Evolutionary conservation across 192 early-diverging fungal species (phyloP), one percentile per base, ranked within the genome.

Genomic region (Linnemannia schmuckeri): DNA sequence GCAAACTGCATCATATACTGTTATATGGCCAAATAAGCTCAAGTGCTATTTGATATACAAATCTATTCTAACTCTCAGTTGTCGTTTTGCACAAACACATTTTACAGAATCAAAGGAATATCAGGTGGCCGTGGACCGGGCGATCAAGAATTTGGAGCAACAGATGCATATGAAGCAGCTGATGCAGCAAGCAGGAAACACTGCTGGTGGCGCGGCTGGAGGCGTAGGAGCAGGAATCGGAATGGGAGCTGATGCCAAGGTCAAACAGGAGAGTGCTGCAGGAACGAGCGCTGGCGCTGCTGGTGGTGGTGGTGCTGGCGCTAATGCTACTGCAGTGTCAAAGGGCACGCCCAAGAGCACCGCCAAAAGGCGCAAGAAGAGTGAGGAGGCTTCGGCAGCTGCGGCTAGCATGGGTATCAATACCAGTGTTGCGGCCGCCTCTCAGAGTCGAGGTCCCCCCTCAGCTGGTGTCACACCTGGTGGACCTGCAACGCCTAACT

Each of bases 341-440:
- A 87, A 55, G 47, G 69, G 52, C 46, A 24, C 75, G 1, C 63
- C 79, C 24, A 87, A 87, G 72, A 52, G 79, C 17, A 66, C 75
- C 0, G 78, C 47, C 49, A 87, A 87, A 73, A 27, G 85, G 12
- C 85, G 85, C n/a, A 87, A 87, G 41, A 87, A 87, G 80, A 78
- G 76, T 20, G 85, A 87, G 15, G 85, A 87, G 30, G 72, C 85
- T 6, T 75, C 85, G 1, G 79, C 72, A 20, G 85, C 79, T 0
- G 79, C 79, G 5, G 71, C 80, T 0, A 81, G 66, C n/a, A 87
- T 85, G 83, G 83, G 83, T 15, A 80, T 87, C 47, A 87, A 87
- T 40, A 87, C 85, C 4, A 72, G 49, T 68, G 76, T 70, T 3
- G 79, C 68, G 9, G 42, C 57, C 13, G 66, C 42, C 52, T 70